Base-by-base conservation (phyloP, 2,329 filamentous ascomycete species). In the Nemania diffusa region DNA sequence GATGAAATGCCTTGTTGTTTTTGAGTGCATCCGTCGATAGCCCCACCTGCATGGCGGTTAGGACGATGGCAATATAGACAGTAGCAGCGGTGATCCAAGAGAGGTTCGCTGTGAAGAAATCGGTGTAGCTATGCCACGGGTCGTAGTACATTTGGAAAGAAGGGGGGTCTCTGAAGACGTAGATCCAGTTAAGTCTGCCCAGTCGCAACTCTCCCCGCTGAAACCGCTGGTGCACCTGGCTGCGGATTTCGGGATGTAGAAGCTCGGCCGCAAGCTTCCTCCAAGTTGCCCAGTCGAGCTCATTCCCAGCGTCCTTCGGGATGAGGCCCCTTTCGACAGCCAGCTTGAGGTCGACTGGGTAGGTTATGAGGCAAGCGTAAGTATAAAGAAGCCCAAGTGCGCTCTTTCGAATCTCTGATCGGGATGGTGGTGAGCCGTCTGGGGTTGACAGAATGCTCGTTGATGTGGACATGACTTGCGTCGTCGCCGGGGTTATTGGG, bases 31-130 rank as follows among this genome's bases (percentile, higher is more conserved):
- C 68, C 0, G 79, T 83, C 2, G 78, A 76, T 9, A 85, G 72
- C 0, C 81, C 82, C 17, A 85, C 81, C 73, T 87, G 84, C 81
- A 86, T 84, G 0, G 84, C 84, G 2, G 81, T 81, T 32, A 87
- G 75, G 20, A 84, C 76, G 20, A 86, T 70, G 46, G 78, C 79
- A 22, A 85, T 71, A 69, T 82, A 85, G 3, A 79, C 79, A 3
- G 80, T 78, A 1, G 78, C 70, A 13, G 78, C 74, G 1, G 81
- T 74, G 2, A 85, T 20, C 34, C 26, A 32, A 3, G 58, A 44
- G 2, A 46, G 17, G 48, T 52, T 26, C 3, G 22, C 5, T 20
- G 26, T 15, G 4, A 61, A 17, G 24, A 53, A 44, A 13, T 53
- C 48, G 17, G 24, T 37, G 48, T 53, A 53, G 0, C 5, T 34